A percentile compares a stretch with the other conserved stretches of the same genome.
Evolutionary conservation across 2,329 filamentous ascomycete genomes (phyloP).

Genomic region (Sclerotinia trifoliorum): DNA sequence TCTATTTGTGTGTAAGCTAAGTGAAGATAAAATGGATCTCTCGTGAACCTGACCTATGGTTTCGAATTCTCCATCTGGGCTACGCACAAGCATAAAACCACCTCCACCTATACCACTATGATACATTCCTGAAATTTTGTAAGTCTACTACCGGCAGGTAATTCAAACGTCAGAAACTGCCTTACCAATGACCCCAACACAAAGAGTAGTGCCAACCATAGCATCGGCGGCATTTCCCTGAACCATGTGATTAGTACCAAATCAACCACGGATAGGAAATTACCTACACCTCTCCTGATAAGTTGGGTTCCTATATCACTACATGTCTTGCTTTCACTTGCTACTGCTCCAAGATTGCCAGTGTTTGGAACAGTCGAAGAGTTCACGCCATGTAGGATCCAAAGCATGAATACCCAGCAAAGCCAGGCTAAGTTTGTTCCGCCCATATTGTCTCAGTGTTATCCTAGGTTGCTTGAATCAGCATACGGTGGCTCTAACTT

Average conservation of each 20-base stretch:
- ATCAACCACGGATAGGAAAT: neutral
- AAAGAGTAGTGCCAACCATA: constrained; percentile 70
- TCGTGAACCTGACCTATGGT: constrained; percentile 52
- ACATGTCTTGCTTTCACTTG: constrained; percentile 53
- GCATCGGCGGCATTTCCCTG: constrained; percentile 74
- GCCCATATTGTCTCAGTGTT: neutral
- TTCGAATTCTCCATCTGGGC: constrained; percentile 73
- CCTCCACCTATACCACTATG: constrained; percentile 85
- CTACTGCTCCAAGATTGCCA: constrained; percentile 46
- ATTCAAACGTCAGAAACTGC: constrained; percentile 25
- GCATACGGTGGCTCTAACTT: neutral
- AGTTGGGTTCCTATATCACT: constrained; percentile 53
- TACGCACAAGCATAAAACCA: constrained; percentile 82
- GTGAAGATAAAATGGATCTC: neutral
- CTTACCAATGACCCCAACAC: constrained; percentile 67
- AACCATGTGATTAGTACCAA: constrained; percentile 28
- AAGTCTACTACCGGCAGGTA: neutral
- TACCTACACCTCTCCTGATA: constrained; percentile 47
- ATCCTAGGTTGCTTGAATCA: neutral
- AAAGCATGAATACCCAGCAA: neutral
- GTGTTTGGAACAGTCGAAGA: neutral
- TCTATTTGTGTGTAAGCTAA: constrained; percentile 47
- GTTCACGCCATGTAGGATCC: neutral
- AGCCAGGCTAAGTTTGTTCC: neutral
- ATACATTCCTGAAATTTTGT: constrained; percentile 57